A percentile compares a stretch with the other conserved stretches of the same genome.
These are phyloP conservation scores for Leccinum incarnatum DNA, from an alignment of 768 basidiomycete species.

Conservation along the genomic window DNA sequence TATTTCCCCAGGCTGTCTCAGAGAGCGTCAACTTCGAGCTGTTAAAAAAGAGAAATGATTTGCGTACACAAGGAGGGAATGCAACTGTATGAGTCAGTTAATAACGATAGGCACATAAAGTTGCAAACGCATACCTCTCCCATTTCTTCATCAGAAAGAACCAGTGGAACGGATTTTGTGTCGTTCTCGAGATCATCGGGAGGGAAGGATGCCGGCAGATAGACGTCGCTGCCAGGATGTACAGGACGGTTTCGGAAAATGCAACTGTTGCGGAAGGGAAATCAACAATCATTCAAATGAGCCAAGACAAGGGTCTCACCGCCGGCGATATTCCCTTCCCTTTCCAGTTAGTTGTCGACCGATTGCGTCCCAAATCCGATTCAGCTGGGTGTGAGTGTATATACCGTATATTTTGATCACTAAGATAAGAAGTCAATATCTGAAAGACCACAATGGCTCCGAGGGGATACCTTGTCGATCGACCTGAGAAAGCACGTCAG, in stretches of 20 bases:
- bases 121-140: constrained; percentile 40
- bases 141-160: constrained; percentile 42
- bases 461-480: neutral
- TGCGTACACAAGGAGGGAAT: constrained; percentile 57
- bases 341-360: constrained; percentile 40
- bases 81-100: constrained; percentile 38
- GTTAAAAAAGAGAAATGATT: neutral
- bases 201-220: constrained; percentile 51
- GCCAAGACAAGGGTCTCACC: constrained; percentile 32
- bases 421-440: constrained; percentile 13
- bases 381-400: constrained; percentile 47
- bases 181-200: constrained; percentile 29
- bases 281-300: neutral
- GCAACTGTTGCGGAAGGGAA: constrained; percentile 36
- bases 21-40: constrained; percentile 39
- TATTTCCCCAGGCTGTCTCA: constrained; percentile 33
- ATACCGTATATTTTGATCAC: constrained; percentile 51
- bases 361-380: constrained; percentile 47
- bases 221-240: constrained; percentile 39
- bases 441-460: neutral
- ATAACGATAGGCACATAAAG: neutral
- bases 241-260: constrained; percentile 38
- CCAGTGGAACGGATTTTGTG: constrained; percentile 22
- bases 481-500: too few relatives aligned
- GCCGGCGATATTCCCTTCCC: constrained; percentile 51